Percentiles rank a stretch among this genome's conserved stretches.
Evolutionary conservation across 192 early-diverging fungal species (phyloP).

Genomic region (Umbelopsis sp.): DNA sequence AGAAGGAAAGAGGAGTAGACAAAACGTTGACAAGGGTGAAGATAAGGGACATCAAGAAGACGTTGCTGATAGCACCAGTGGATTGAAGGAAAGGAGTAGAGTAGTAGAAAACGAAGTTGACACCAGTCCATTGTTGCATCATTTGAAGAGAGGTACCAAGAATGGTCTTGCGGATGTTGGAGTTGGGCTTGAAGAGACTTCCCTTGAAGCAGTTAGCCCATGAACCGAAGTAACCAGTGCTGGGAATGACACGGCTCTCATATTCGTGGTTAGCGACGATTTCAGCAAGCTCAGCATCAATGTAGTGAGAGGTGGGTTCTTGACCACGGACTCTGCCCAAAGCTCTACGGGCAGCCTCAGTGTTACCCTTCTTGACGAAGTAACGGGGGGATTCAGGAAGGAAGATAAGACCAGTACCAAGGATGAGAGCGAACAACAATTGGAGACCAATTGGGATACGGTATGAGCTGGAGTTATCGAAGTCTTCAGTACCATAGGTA

Average conservation of each 20-base stretch:
- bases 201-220: conserved; percentile 62
- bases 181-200: conserved; percentile 46
- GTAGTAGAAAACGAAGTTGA: conserved; percentile 82
- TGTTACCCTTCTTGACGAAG: conserved; percentile 63
- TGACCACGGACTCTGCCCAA: conserved; percentile 37
- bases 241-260: conserved; percentile 48
- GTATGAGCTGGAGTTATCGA: neutral
- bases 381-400: conserved; percentile 89
- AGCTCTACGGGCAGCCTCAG: conserved; percentile 64
- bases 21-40: conserved; percentile 43
- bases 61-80: conserved; percentile 29
- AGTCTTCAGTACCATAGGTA: conserved; percentile 18
- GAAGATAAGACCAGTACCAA: conserved; percentile 66
- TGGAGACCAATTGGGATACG: conserved; percentile 83
- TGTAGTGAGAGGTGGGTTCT: conserved; percentile 27
- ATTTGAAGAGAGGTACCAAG: conserved; percentile 59
- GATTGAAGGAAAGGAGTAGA: conserved; percentile 62
- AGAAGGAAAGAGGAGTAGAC: conserved; percentile 46
- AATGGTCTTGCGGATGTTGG: conserved; percentile 59
- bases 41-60: conserved; percentile 35
- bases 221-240: conserved; percentile 44
- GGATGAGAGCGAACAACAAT: conserved; percentile 71
- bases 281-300: conserved; percentile 64
- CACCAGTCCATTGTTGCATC: conserved; percentile 80
- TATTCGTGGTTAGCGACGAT: conserved; percentile 55